Conservation (phyloP, 768 basidiomycete species). For the Cystofilobasidium macerans region DNA sequence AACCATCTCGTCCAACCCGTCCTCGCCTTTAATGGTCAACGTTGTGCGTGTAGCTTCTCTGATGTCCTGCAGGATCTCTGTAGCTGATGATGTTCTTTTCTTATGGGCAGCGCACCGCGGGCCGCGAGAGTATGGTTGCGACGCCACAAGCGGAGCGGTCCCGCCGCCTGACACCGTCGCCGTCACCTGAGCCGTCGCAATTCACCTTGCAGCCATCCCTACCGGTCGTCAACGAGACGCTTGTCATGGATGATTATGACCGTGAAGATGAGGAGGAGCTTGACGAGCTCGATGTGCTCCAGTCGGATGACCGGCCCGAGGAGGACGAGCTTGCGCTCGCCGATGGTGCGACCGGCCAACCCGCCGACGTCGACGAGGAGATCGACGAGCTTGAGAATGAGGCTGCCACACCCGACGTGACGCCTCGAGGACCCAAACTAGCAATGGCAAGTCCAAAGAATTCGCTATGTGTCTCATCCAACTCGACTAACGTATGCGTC, state of each 20-base stretch:
- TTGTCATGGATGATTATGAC: too few relatives aligned
- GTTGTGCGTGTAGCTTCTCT: slow-evolving; percentile 1
- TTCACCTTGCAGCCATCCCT: too few relatives aligned
- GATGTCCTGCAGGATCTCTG: background rate
- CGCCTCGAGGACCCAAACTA: background rate
- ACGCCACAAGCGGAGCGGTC: background rate
- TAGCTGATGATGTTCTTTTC: too few relatives aligned
- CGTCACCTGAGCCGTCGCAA: too few relatives aligned
- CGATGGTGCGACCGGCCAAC: too few relatives aligned
- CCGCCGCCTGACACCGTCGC: too few relatives aligned
- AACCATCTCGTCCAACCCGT: background rate
- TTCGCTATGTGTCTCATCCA: too few relatives aligned
- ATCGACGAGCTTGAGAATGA: background rate
- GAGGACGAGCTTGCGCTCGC: background rate
- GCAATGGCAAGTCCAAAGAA: too few relatives aligned
- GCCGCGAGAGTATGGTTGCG: background rate
- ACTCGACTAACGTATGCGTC: too few relatives aligned
- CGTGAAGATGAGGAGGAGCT: background rate
- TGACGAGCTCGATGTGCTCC: background rate
- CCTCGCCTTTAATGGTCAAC: slow-evolving; percentile 2
- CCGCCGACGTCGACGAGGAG: background rate
- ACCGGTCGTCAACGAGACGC: too few relatives aligned
- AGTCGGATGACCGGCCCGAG: background rate
- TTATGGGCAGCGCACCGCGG: background rate
- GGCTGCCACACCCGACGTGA: background rate